Base-by-base conservation (phyloP, 257 asterid species). In the Eustoma russellianum region DNA sequence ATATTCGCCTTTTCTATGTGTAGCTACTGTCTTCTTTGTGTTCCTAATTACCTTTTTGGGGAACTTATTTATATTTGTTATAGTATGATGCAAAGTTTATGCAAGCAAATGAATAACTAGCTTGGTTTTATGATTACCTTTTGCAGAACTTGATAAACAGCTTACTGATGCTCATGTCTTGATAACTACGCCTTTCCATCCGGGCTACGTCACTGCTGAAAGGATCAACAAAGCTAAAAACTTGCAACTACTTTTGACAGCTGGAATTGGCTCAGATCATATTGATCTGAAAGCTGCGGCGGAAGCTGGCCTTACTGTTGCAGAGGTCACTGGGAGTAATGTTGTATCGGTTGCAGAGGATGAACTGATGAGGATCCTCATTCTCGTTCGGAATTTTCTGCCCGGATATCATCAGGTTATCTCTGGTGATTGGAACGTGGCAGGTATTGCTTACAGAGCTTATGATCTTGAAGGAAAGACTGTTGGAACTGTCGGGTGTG, bases 401-500 rank as follows among this genome's bases (percentile, higher is more conserved):
- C 95, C 95, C 7, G 99, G 95, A 9, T 13, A 92, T 71, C 93
- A 88, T 62, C 99, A 88, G 74, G 93, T 88, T 45, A 76, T 83
- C 30, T 76, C 5, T 16, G 97, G 99, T 19, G 97, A 92, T 8
- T 92, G 99, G 99, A 72, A 92, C 41, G 97, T 92, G 50, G 91
- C 97, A 10, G 95, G 81, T 51, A 78, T 88, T 71, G 81, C 97
- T 53, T 46, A 92, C 74, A 72, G 97, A 50, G 85, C 99, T 48
- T 92, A 92, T 55, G 99, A 88, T 76, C 92, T 92, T 24, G 99
- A 92, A 74, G 97, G 95, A 8, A 92, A 92, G 79, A 92, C 97
- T n/a, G 95, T 92, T 53, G 99, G 99, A 55, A 92, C 99, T 6
- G 91, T 92, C 61, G 99, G 99, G 40, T 97, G 95, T 13, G 99